Percentiles rank a stretch among this genome's conserved stretches.
Evolutionary conservation across 2,329 filamentous ascomycete species (phyloP).

Genomic region (Colletotrichum viniferum): DNA sequence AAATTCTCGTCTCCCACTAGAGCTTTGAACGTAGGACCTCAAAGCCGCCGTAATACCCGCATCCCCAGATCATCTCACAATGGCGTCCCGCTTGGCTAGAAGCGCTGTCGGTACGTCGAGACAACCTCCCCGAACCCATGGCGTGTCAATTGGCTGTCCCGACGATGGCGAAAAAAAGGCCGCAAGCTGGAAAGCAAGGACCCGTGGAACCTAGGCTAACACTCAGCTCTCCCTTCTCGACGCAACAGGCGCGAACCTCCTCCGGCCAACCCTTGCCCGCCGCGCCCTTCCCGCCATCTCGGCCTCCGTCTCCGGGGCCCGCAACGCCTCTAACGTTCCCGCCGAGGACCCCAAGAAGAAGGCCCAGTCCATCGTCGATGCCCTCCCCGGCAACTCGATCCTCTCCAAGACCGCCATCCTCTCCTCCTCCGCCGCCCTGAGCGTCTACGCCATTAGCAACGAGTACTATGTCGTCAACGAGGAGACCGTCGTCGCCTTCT

Average conservation of each 20-base stretch:
- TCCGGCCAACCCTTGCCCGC: slow-evolving; percentile 81
- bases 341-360: slow-evolving; percentile 93
- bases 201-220: slow-evolving; percentile 12
- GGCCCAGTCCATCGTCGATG: slow-evolving; percentile 92
- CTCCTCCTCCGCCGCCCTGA: slow-evolving; percentile 87
- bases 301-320: slow-evolving; percentile 67
- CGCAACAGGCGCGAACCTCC: slow-evolving; percentile 79
- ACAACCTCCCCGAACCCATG: slow-evolving; percentile 23
- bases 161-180: not conserved
- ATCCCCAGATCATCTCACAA: slow-evolving; percentile 71
- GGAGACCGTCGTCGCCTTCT: slow-evolving; percentile 94
- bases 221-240: slow-evolving; percentile 26
- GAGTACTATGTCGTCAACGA: slow-evolving; percentile 99
- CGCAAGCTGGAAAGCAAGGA: not conserved
- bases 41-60: slow-evolving; percentile 47
- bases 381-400: slow-evolving; percentile 89
- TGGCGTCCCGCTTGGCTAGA: slow-evolving; percentile 98
- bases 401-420: slow-evolving; percentile 97
- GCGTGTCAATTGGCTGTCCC: slow-evolving; percentile 39
- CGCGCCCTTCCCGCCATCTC: slow-evolving; percentile 77
- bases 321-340: slow-evolving; percentile 78
- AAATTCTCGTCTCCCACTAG: slow-evolving; percentile 52
- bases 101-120: slow-evolving; percentile 84
- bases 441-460: slow-evolving; percentile 96
- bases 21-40: slow-evolving; percentile 47